These are phyloP conservation scores for Petunia axillaris DNA, from an alignment of 257 asterid species.

Conservation along the genomic window DNA sequence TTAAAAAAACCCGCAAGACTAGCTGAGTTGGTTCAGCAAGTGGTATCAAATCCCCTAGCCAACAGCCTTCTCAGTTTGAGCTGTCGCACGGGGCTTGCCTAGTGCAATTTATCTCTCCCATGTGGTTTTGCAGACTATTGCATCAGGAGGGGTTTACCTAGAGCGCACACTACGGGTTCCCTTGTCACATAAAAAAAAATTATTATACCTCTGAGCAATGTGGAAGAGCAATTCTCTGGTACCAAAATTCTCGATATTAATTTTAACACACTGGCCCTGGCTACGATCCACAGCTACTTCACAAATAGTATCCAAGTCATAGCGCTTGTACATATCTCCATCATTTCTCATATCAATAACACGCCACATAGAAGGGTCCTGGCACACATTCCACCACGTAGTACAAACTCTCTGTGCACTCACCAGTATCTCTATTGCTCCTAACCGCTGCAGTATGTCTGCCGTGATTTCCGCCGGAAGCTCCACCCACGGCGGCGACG, in stretches of 20 bases:
- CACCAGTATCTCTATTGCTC: not conserved
- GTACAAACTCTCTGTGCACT: not conserved
- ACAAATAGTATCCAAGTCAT: slow-evolving; percentile 18
- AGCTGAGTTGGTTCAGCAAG: too few species aligned
- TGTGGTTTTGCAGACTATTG: too few species aligned
- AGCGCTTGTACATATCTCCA: not conserved
- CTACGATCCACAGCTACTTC: slow-evolving; percentile 29
- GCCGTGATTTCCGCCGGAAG: slow-evolving; percentile 20
- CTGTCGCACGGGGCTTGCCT: too few species aligned
- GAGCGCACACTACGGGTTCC: too few species aligned
- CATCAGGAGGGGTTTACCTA: too few species aligned
- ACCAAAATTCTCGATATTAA: slow-evolving; percentile 27
- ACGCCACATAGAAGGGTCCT: slow-evolving; percentile 23
- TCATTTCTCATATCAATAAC: slow-evolving; percentile 20
- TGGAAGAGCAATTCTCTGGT: slow-evolving; percentile 26
- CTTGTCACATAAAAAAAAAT: too few species aligned
- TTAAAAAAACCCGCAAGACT: too few species aligned
- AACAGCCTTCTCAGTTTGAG: too few species aligned
- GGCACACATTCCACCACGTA: slow-evolving; percentile 15
- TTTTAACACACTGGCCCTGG: slow-evolving; percentile 34
- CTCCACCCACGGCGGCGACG: slow-evolving; percentile 20
- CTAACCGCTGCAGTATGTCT: not conserved
- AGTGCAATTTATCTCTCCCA: too few species aligned
- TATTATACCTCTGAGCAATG: slow-evolving; percentile 34
- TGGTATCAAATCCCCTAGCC: too few species aligned